These are phyloP conservation scores for Tuber magnatum DNA, from an alignment of 495 filamentous ascomycete genomes.

Conservation along the genomic window DNA sequence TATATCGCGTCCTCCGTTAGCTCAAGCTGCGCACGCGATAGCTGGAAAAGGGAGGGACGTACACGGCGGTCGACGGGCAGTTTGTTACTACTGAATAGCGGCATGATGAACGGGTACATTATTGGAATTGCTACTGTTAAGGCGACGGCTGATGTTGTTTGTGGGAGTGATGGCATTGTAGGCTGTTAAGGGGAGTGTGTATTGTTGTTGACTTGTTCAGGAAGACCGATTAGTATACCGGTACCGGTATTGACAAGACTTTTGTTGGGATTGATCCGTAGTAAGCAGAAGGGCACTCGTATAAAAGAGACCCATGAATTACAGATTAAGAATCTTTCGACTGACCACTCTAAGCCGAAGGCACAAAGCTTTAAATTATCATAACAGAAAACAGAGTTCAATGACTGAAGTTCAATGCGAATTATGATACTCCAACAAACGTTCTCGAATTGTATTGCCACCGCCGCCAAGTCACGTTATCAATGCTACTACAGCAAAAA, in stretches of 20 bases:
- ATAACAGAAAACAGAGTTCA: background rate
- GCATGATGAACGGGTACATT: slow-evolving; percentile 50
- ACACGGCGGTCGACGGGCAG: slow-evolving; percentile 77
- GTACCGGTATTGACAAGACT: background rate
- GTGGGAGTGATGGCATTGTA: background rate
- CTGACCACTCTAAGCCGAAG: background rate
- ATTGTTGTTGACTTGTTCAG: slow-evolving; percentile 2
- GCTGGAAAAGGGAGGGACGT: slow-evolving; percentile 35
- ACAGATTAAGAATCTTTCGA: background rate
- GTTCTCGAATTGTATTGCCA: no score
- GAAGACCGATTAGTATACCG: background rate
- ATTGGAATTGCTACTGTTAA: background rate
- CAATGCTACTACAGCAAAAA: background rate
- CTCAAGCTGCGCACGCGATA: background rate
- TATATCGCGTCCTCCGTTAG: slow-evolving; percentile 49
- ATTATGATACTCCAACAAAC: no score
- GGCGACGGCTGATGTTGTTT: background rate
- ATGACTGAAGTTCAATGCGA: background rate
- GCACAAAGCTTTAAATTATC: background rate
- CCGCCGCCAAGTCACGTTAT: background rate
- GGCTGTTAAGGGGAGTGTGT: background rate
- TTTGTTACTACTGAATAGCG: slow-evolving; percentile 63
- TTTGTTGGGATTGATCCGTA: background rate
- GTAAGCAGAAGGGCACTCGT: background rate
- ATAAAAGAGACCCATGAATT: background rate